Conservation (phyloP, 1,139 yeast species). For the Candida anutae region DNA sequence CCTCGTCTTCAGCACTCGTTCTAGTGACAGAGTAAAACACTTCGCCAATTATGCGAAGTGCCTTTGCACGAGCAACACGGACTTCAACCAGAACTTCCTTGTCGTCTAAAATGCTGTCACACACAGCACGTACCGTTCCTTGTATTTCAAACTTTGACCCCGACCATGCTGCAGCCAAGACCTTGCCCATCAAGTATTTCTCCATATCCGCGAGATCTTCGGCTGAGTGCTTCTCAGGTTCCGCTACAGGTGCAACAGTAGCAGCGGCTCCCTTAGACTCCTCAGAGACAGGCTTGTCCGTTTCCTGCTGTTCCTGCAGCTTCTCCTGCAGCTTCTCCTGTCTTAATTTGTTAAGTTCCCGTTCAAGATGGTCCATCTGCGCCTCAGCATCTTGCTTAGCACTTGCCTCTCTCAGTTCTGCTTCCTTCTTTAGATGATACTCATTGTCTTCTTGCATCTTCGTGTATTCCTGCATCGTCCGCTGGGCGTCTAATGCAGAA, state of each 20-base stretch:
- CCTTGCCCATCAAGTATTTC: slow-evolving; percentile 79
- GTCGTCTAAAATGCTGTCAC: slow-evolving; percentile 71
- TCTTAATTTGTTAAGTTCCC: slow-evolving; percentile 9
- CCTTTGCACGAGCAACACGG: slow-evolving; percentile 73
- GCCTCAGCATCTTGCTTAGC: slow-evolving; percentile 17
- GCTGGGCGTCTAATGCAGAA: slow-evolving; percentile 84
- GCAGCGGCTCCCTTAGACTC: slow-evolving; percentile 6
- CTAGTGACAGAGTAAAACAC: slow-evolving; percentile 62
- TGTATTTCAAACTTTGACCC: slow-evolving; percentile 89
- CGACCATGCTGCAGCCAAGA: slow-evolving; percentile 92
- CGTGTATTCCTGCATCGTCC: slow-evolving; percentile 76
- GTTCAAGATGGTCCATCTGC: slow-evolving; percentile 12
- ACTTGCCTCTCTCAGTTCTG: slow-evolving; percentile 24
- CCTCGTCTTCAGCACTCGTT: slow-evolving; percentile 83
- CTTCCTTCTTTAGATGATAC: slow-evolving; percentile 36
- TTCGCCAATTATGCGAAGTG: slow-evolving; percentile 63
- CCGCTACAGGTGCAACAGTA: too few species aligned
- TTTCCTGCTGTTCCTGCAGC: slow-evolving; percentile 5
- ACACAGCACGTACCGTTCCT: slow-evolving; percentile 79
- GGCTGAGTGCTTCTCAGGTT: slow-evolving; percentile 57
- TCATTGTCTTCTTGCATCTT: slow-evolving; percentile 59
- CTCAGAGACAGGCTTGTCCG: slow-evolving; percentile 1
- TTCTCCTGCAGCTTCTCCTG: slow-evolving; percentile 3
- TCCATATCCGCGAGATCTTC: slow-evolving; percentile 86
- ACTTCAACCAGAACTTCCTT: slow-evolving; percentile 44